Conservation (phyloP, 2,329 filamentous ascomycete species). For the Xylaria polymorpha region DNA sequence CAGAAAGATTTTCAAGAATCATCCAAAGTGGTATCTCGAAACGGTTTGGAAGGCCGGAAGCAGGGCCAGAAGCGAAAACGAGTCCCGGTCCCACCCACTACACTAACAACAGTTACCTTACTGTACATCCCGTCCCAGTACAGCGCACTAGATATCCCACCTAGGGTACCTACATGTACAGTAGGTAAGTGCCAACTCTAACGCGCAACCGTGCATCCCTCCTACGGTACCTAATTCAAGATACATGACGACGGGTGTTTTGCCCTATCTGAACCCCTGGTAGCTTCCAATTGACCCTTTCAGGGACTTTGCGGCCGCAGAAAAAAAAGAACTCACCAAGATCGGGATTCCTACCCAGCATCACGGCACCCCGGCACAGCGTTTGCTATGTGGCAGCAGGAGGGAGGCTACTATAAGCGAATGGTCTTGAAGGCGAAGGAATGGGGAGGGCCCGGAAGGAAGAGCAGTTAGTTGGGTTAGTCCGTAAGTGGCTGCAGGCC, state of each 20-base stretch:
- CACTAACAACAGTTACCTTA: conserved; percentile 8
- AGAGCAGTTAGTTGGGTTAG: conserved; percentile 2
- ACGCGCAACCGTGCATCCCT: neutral
- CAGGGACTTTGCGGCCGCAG: neutral
- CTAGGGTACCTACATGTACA: neutral
- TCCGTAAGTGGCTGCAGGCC: neutral
- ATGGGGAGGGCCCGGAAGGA: conserved; percentile 6
- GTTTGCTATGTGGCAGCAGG: conserved; percentile 29
- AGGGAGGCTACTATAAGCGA: conserved; percentile 13
- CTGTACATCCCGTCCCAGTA: neutral
- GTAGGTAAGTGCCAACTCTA: conserved; percentile 7
- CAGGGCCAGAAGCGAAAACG: conserved; percentile 22
- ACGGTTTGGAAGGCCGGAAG: conserved; percentile 22
- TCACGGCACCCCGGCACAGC: neutral
- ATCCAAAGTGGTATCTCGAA: conserved; percentile 15
- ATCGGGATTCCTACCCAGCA: neutral
- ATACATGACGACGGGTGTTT: neutral
- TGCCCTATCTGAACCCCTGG: neutral
- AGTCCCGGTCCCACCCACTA: conserved; percentile 28
- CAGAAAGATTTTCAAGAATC: conserved; percentile 42
- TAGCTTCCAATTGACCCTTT: neutral
- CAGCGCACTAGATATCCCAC: neutral
- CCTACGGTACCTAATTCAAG: neutral
- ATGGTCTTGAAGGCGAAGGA: conserved; percentile 17
- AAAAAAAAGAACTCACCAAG: no score